phyloP scores from a whole-genome alignment of 352 stramenopile species.

The Pythium insidiosum region DNA sequence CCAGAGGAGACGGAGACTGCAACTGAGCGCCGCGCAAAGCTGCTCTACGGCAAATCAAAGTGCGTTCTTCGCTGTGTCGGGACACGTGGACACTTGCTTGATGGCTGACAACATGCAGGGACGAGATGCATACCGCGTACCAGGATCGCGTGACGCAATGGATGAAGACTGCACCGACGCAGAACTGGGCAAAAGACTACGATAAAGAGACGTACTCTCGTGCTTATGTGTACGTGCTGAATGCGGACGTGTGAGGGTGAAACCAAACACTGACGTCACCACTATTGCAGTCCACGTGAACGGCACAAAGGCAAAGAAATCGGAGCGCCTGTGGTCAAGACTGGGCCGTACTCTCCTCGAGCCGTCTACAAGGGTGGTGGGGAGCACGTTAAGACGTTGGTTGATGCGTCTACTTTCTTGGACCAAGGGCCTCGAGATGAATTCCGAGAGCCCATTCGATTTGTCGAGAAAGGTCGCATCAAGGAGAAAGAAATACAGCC shows the following conservation, averaged over 20 bases:
- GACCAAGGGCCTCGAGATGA: conserved; percentile 22
- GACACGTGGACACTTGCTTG: neutral
- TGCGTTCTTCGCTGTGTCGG: neutral
- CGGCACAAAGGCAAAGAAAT: conserved; percentile 40
- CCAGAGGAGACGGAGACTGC: neutral
- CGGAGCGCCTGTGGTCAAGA: neutral
- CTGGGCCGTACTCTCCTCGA: conserved; percentile 37
- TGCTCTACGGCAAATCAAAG: conserved; percentile 11
- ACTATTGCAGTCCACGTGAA: conserved; percentile 26
- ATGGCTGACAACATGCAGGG: conserved; percentile 12
- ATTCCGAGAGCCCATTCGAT: conserved; percentile 34
- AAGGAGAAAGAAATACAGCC: conserved; percentile 67
- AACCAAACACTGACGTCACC: neutral
- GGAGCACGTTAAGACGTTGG: conserved; percentile 25
- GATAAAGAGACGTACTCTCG: conserved; percentile 38
- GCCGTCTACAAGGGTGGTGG: conserved; percentile 48
- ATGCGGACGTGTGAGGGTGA: too few species aligned
- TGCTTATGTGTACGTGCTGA: conserved; percentile 35
- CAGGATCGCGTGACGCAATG: conserved; percentile 44
- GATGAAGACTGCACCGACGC: conserved; percentile 25
- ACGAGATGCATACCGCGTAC: conserved; percentile 67
- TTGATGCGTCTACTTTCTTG: conserved; percentile 3
- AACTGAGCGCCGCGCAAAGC: conserved; percentile 4
- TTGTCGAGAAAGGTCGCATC: conserved; percentile 45
- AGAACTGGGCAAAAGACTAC: conserved; percentile 50